phyloP scores from a whole-genome alignment of 805 yeast genomes.

The Candida sakaeoensis region DNA sequence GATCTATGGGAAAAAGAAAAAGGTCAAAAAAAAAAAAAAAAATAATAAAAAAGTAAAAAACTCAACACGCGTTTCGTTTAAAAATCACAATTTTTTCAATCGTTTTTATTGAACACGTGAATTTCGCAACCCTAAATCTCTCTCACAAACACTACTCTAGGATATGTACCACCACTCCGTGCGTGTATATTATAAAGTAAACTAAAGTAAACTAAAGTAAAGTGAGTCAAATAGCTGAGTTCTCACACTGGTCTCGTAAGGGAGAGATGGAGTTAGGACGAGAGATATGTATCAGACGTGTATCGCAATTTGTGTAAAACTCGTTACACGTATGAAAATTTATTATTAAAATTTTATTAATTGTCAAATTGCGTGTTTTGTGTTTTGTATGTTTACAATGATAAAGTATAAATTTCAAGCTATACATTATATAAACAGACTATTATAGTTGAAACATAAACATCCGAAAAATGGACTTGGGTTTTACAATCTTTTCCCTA shows the following conservation, averaged over 20 bases:
- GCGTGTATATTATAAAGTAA: too few relatives aligned
- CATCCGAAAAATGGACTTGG: not conserved
- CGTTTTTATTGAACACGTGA: not conserved
- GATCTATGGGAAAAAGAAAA: constrained; percentile 3
- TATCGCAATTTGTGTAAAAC: not conserved
- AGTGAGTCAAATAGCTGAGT: too few relatives aligned
- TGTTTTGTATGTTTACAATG: not conserved
- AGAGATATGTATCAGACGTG: too few relatives aligned
- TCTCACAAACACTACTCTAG: too few relatives aligned
- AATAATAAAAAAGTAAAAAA: too few relatives aligned
- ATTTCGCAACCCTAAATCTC: too few relatives aligned
- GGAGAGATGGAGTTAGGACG: too few relatives aligned
- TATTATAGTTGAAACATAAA: not conserved
- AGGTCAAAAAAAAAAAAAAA: too few relatives aligned
- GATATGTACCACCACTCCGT: too few relatives aligned
- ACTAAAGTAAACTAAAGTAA: too few relatives aligned
- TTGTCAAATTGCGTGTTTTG: constrained; percentile 3
- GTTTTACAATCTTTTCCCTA: not conserved
- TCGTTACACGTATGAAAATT: not conserved
- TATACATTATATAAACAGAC: not conserved
- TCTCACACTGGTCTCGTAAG: too few relatives aligned
- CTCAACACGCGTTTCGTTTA: constrained; percentile 5
- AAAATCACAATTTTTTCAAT: too few relatives aligned
- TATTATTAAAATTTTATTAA: not conserved
- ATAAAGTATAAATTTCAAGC: not conserved